phyloP scores from a whole-genome alignment of 805 yeast genomes.

The Saturnispora gosingensis region DNA sequence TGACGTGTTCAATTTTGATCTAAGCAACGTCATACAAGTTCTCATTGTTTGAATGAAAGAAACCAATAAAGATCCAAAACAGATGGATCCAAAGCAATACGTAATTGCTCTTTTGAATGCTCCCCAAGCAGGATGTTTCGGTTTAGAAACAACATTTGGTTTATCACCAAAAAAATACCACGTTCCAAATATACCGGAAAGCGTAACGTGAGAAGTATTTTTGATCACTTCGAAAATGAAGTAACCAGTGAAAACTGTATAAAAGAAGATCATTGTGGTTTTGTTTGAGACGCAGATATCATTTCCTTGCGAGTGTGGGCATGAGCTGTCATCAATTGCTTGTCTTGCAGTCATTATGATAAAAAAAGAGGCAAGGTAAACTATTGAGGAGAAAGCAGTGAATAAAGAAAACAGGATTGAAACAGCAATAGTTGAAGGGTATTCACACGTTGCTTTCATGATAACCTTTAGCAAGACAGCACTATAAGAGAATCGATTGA shows the following conservation, averaged over 20 bases:
- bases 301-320: constrained; percentile 23
- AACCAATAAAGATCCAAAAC: constrained; percentile 72
- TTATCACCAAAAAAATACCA: constrained; percentile 65
- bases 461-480: constrained; percentile 29
- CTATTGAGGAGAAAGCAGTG: constrained; percentile 50
- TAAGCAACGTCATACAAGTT: constrained; percentile 42
- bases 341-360: constrained; percentile 28
- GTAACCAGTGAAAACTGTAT: constrained; percentile 74
- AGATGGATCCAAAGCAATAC: constrained; percentile 81
- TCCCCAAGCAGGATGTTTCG: constrained; percentile 70
- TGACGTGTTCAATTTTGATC: constrained; percentile 28
- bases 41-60: constrained; percentile 61
- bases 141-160: constrained; percentile 40
- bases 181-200: constrained; percentile 79
- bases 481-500: constrained; percentile 24
- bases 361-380: constrained; percentile 59
- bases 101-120: constrained; percentile 72
- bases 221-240: constrained; percentile 75
- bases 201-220: constrained; percentile 71
- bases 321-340: constrained; percentile 45
- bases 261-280: constrained; percentile 33
- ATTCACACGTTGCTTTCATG: constrained; percentile 66
- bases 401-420: constrained; percentile 31
- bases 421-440: constrained; percentile 60
- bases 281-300: constrained; percentile 26